These are phyloP conservation scores for Leccinum imitatum DNA, from an alignment of 768 basidiomycete species.

Conservation along the genomic window DNA sequence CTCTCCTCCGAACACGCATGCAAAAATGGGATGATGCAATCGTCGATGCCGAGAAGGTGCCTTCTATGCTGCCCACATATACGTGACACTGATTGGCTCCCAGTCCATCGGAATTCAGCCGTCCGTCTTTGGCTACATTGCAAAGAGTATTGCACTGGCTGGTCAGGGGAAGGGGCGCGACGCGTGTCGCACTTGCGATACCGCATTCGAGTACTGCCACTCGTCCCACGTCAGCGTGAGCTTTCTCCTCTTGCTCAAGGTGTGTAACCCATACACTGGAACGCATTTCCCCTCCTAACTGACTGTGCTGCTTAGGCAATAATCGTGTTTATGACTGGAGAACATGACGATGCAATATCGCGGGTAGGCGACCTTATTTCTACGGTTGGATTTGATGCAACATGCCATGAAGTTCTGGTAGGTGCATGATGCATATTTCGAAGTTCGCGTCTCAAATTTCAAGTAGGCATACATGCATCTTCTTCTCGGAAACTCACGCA, in stretches of 20 bases:
- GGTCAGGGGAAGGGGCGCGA: not conserved
- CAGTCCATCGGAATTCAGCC: not conserved
- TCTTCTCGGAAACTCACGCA: not conserved
- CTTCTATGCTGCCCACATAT: not conserved
- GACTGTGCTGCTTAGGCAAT: not conserved
- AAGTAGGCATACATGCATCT: not conserved
- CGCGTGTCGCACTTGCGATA: not conserved
- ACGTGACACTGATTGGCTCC: not conserved
- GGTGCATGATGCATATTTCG: not conserved
- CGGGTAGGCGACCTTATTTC: not conserved
- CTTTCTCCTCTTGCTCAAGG: not conserved
- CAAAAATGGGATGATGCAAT: not conserved
- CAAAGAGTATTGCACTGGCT: not conserved
- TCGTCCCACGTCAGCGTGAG: not conserved
- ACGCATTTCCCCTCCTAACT: not conserved
- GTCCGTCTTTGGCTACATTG: not conserved
- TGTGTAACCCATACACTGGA: not conserved
- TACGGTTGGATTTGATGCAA: not conserved
- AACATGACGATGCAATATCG: not conserved
- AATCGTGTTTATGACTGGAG: not conserved
- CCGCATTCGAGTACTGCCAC: not conserved
- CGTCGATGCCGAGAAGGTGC: not conserved
- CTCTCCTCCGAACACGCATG: not conserved
- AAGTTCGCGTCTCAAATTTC: not conserved
- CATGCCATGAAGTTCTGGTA: not conserved